Evolutionary conservation across 305 asterid species (phyloP).

Genomic region (Fraxinus floribunda): DNA sequence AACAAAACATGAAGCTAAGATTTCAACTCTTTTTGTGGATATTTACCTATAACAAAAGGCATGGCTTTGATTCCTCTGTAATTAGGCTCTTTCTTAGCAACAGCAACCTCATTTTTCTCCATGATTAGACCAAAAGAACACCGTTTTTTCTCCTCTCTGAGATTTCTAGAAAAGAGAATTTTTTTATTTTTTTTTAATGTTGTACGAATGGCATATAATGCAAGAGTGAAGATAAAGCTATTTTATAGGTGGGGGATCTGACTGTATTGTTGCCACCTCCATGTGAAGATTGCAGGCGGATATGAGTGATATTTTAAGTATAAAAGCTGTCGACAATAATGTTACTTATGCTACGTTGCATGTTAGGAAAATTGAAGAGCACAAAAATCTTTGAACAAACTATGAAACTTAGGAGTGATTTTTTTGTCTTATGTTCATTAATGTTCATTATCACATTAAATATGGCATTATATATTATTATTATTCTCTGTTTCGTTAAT

Average conservation of each 20-base stretch:
- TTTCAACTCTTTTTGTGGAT: neutral
- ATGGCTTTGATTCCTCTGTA: slow-evolving; percentile 71
- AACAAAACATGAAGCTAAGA: neutral
- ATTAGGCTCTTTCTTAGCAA: slow-evolving; percentile 28
- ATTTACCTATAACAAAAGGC: slow-evolving; percentile 63
- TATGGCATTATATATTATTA: too few species aligned
- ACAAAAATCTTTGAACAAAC: neutral
- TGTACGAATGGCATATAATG: neutral
- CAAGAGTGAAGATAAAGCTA: neutral
- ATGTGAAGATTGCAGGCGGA: neutral
- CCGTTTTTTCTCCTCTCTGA: neutral
- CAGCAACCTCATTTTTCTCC: slow-evolving; percentile 24
- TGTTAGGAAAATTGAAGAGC: neutral
- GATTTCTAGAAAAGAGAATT: neutral
- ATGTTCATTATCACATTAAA: neutral
- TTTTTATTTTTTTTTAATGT: neutral
- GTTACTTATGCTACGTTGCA: neutral
- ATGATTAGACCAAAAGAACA: neutral
- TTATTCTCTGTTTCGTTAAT: neutral
- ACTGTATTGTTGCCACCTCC: neutral
- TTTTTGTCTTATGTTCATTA: neutral
- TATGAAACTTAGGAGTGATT: neutral
- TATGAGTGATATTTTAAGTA: neutral
- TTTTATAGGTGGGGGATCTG: neutral
- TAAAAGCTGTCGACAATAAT: neutral